Conservation (phyloP, 305 asterid species). For the Fraxinus velutina region DNA sequence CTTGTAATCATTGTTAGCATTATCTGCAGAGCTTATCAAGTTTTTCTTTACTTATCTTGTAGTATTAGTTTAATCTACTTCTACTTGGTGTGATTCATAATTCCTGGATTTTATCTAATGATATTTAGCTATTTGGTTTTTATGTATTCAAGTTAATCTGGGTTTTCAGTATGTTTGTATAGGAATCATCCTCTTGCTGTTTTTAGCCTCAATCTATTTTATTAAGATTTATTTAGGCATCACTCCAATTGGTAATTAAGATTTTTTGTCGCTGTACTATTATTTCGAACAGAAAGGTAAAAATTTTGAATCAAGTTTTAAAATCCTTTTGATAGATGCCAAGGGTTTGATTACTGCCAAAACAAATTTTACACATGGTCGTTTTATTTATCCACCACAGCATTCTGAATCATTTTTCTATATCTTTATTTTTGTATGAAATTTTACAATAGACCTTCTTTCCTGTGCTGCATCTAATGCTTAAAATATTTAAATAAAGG, state of each 20-base stretch:
- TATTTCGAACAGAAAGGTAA: not conserved
- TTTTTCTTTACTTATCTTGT: not conserved
- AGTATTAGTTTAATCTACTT: not conserved
- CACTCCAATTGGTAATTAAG: not conserved
- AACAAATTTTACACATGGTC: not conserved
- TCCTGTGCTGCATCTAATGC: not conserved
- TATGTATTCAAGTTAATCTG: not conserved
- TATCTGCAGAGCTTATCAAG: not conserved
- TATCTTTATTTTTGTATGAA: not conserved
- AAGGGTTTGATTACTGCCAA: not conserved
- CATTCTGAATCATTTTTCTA: not conserved
- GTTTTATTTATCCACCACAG: not conserved
- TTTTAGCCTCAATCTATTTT: not conserved
- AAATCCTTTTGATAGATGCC: not conserved
- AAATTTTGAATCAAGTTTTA: not conserved
- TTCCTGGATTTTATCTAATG: not conserved
- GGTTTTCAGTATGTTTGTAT: not conserved
- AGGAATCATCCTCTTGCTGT: conserved; percentile 1
- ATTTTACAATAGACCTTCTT: not conserved
- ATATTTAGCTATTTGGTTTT: not conserved
- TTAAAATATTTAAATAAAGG: conserved; percentile 38
- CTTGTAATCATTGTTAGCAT: not conserved
- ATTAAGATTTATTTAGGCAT: conserved; percentile 2
- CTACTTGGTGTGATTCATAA: not conserved
- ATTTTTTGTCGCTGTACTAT: not conserved